Conservation (phyloP, 306 rosid species). For the Sicyos baderoa region DNA sequence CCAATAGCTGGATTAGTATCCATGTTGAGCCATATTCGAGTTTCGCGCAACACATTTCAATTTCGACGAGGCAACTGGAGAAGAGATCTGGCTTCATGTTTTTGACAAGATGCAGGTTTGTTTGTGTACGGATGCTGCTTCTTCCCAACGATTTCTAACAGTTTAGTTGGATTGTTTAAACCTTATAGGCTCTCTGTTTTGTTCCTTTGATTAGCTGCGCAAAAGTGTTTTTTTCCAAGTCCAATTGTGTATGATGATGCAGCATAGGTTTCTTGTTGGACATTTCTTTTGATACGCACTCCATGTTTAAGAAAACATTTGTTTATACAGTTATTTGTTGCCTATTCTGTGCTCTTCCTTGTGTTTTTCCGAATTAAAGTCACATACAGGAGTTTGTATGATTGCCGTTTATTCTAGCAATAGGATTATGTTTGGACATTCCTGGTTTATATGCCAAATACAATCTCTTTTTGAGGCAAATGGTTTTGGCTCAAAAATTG, state of each 20-base stretch:
- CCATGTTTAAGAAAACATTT: neutral
- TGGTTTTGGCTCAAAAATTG: neutral
- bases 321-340: neutral
- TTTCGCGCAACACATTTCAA: too few species aligned
- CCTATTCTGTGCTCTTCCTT: neutral
- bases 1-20: slow-evolving; percentile 29
- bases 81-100: neutral
- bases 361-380: neutral
- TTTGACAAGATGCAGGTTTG: neutral
- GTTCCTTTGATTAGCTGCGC: neutral
- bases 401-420: neutral
- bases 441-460: too few species aligned
- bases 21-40: neutral
- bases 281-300: slow-evolving; percentile 8
- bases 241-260: slow-evolving; percentile 7
- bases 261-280: neutral
- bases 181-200: slow-evolving; percentile 10
- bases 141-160: neutral
- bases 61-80: slow-evolving; percentile 7
- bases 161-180: slow-evolving; percentile 10
- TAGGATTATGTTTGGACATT: neutral
- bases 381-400: neutral
- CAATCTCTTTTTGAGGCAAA: neutral
- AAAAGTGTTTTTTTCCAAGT: neutral
- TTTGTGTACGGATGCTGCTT: slow-evolving; percentile 3